A percentile compares a stretch with the other conserved stretches of the same genome.
Evolutionary conservation across 129 eudicot species (phyloP).

Genomic region (Cynara cardunculus): DNA sequence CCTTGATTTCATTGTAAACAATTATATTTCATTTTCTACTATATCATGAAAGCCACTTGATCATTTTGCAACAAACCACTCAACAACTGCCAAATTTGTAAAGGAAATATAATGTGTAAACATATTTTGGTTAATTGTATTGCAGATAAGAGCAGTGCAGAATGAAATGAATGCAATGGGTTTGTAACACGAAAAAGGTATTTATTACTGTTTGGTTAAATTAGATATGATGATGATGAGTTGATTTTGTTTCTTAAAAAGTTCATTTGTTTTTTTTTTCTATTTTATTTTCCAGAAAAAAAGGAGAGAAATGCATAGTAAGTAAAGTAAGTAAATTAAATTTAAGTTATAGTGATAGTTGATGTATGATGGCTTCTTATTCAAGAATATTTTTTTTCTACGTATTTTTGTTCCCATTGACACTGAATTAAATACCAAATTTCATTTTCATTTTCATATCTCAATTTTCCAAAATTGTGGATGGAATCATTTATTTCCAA

Average conservation of each 20-base stretch:
- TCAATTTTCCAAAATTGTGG: background rate
- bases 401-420: constrained; percentile 19
- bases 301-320: constrained; percentile 25
- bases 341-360: constrained; percentile 22
- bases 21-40: too few species aligned
- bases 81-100: too few species aligned
- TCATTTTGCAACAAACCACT: too few species aligned
- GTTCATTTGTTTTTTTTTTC: background rate
- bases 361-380: constrained; percentile 25
- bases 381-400: constrained; percentile 6
- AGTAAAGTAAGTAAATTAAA: too few species aligned
- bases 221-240: constrained; percentile 3
- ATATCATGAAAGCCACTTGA: too few species aligned
- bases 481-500: background rate
- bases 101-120: too few species aligned
- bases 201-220: background rate
- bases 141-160: constrained; percentile 21
- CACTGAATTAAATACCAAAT: constrained; percentile 7
- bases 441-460: background rate
- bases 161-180: constrained; percentile 8
- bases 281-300: background rate
- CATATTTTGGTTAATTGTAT: background rate
- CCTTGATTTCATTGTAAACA: too few species aligned
- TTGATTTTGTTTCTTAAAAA: constrained; percentile 13
- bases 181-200: constrained; percentile 14